A percentile compares a stretch with the other conserved stretches of the same genome.
Conservation (phyloP, 2,329 filamentous ascomycete species). For the Nemania bipapillata region DNA sequence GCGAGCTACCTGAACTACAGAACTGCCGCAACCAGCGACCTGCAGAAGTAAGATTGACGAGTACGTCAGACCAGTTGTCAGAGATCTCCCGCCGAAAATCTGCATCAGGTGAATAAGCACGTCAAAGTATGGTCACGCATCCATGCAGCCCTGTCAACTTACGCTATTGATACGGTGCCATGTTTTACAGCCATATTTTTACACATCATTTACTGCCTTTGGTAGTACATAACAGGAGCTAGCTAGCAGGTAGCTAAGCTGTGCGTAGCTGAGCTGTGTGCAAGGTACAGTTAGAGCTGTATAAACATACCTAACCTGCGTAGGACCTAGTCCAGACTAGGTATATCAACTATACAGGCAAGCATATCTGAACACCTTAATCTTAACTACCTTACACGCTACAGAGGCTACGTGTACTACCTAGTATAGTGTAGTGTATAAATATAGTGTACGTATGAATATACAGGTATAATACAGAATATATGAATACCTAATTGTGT, state of each 20-base stretch:
- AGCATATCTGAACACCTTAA: too few species aligned
- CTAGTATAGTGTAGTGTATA: neutral
- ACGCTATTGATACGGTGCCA: constrained; percentile 9
- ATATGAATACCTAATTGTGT: too few species aligned
- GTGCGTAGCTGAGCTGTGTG: neutral
- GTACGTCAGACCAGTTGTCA: constrained; percentile 27
- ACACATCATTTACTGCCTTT: neutral
- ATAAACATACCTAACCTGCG: too few species aligned
- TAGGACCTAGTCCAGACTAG: too few species aligned
- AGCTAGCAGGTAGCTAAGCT: too few species aligned
- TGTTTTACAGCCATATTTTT: constrained; percentile 2
- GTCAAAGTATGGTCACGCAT: constrained; percentile 27
- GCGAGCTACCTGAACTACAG: constrained; percentile 4
- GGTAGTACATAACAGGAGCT: neutral
- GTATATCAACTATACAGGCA: too few species aligned
- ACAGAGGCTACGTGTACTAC: too few species aligned
- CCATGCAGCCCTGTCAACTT: constrained; percentile 28
- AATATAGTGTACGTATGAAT: neutral
- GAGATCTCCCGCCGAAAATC: constrained; percentile 27
- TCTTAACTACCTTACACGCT: too few species aligned
- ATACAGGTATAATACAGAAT: too few species aligned
- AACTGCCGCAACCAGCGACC: constrained; percentile 25
- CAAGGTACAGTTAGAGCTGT: neutral
- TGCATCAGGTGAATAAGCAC: constrained; percentile 31
- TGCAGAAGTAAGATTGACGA: constrained; percentile 34